Percentiles rank a stretch among this genome's conserved stretches.
Conservation (phyloP, 2,329 filamentous ascomycete species). For the Aspergillus eucalypticola region DNA sequence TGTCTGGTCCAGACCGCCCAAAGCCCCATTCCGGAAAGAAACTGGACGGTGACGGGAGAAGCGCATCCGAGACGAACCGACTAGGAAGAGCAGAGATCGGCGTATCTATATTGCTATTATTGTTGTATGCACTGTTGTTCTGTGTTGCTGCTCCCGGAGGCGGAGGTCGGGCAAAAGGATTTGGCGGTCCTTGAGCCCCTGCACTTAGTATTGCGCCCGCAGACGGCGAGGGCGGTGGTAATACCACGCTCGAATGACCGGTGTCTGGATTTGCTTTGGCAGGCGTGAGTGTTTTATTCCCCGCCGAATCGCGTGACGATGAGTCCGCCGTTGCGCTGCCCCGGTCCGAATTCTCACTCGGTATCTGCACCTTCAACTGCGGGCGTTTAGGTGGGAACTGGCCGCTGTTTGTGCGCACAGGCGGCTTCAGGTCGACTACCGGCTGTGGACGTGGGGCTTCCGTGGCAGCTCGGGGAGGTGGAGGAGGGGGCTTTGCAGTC, state of each 20-base stretch:
- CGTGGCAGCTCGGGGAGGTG: constrained; percentile 51
- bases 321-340: constrained; percentile 74
- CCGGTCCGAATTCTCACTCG: constrained; percentile 79
- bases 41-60: constrained; percentile 84
- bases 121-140: constrained; percentile 45
- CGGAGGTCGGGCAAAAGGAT: constrained; percentile 87
- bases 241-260: constrained; percentile 69
- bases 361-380: constrained; percentile 89
- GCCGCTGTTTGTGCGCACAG: constrained; percentile 75
- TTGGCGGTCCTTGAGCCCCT: constrained; percentile 87
- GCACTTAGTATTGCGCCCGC: constrained; percentile 83
- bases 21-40: constrained; percentile 94
- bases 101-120: constrained; percentile 59
- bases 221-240: constrained; percentile 91
- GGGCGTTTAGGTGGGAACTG: constrained; percentile 70
- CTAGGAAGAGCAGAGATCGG: constrained; percentile 93
- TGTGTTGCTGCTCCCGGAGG: constrained; percentile 58
- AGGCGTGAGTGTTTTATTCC: constrained; percentile 60
- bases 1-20: constrained; percentile 61
- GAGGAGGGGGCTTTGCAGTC: constrained; percentile 49
- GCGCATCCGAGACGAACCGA: constrained; percentile 82
- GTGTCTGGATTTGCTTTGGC: constrained; percentile 56
- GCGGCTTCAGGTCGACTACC: constrained; percentile 69
- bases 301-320: constrained; percentile 61
- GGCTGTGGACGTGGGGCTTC: constrained; percentile 52